Percentiles rank a stretch among this genome's conserved stretches.
These are phyloP conservation scores for Aspergillus sp. DNA, from an alignment of 2,329 filamentous ascomycete genomes.

Conservation along the genomic window DNA sequence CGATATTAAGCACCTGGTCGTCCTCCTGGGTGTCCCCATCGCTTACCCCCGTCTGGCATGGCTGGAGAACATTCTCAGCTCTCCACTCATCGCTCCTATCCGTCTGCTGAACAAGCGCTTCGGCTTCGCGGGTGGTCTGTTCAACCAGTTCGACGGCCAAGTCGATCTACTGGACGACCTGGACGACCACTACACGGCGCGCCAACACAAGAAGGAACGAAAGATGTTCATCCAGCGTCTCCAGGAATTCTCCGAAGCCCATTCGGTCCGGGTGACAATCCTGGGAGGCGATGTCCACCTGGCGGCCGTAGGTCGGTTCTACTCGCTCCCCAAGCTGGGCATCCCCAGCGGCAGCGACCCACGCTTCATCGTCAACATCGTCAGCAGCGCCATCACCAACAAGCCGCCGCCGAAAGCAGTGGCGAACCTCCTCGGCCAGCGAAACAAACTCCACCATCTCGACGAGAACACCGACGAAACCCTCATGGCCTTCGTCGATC, in stretches of 20 bases:
- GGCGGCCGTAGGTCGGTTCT: conserved; percentile 57
- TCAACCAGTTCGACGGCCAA: conserved; percentile 85
- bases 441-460: conserved; percentile 60
- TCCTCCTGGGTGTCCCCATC: conserved; percentile 65
- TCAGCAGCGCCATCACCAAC: conserved; percentile 60
- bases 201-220: conserved; percentile 84
- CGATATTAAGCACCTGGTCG: conserved; percentile 54
- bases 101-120: conserved; percentile 87
- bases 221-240: conserved; percentile 60
- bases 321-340: conserved; percentile 50
- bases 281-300: conserved; percentile 58
- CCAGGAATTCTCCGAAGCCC: conserved; percentile 49
- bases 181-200: conserved; percentile 74
- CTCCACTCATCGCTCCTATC: conserved; percentile 78
- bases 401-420: conserved; percentile 58
- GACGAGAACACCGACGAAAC: conserved; percentile 58
- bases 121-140: conserved; percentile 72
- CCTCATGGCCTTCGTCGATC: conserved; percentile 54
- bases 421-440: conserved; percentile 53
- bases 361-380: conserved; percentile 57
- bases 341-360: conserved; percentile 52
- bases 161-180: conserved; percentile 58
- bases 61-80: conserved; percentile 85
- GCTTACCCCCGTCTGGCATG: conserved; percentile 70
- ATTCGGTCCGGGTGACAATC: conserved; percentile 53